Evolutionary conservation across 495 filamentous ascomycete species (phyloP).

Genomic region (Podospora tetraspora): DNA sequence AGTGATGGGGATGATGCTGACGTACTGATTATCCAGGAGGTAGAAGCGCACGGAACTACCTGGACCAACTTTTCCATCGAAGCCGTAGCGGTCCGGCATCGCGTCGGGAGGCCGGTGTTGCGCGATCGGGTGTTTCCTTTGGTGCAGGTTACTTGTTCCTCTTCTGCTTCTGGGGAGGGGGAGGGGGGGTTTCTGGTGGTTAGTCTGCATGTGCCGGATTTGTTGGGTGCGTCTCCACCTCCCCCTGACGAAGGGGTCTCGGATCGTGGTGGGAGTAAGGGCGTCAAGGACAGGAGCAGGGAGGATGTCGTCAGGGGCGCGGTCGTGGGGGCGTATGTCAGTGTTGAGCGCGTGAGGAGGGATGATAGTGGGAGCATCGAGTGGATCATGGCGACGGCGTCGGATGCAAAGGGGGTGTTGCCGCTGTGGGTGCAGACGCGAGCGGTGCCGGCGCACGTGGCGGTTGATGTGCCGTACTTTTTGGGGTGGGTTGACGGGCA

Average conservation of each 20-base stretch:
- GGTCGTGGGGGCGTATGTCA: slow-evolving; percentile 52
- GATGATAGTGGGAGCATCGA: slow-evolving; percentile 34
- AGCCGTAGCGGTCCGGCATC: slow-evolving; percentile 47
- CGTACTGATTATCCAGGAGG: slow-evolving; percentile 15
- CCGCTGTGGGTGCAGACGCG: slow-evolving; percentile 64
- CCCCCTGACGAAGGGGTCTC: background rate
- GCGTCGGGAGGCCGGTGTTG: slow-evolving; percentile 44
- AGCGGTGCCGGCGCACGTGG: slow-evolving; percentile 58
- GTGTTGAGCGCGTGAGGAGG: slow-evolving; percentile 54
- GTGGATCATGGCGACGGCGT: slow-evolving; percentile 69
- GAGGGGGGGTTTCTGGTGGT: slow-evolving; percentile 48
- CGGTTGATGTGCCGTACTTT: slow-evolving; percentile 68
- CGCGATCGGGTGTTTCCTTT: slow-evolving; percentile 54
- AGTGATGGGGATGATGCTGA: slow-evolving; percentile 10
- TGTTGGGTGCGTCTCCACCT: slow-evolving; percentile 10
- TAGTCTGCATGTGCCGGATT: slow-evolving; percentile 48
- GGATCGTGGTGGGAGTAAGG: too few relatives aligned
- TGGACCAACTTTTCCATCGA: slow-evolving; percentile 51
- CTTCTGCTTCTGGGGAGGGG: slow-evolving; percentile 1
- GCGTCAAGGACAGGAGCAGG: slow-evolving; percentile 28
- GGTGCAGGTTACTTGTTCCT: slow-evolving; percentile 38
- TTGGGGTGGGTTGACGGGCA: slow-evolving; percentile 52
- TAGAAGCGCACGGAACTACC: slow-evolving; percentile 29
- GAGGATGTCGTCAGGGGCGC: slow-evolving; percentile 37
- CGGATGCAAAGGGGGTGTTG: slow-evolving; percentile 60